Conservation (phyloP, 2,329 filamentous ascomycete species). For the Neopestalotiopsis sp. region DNA sequence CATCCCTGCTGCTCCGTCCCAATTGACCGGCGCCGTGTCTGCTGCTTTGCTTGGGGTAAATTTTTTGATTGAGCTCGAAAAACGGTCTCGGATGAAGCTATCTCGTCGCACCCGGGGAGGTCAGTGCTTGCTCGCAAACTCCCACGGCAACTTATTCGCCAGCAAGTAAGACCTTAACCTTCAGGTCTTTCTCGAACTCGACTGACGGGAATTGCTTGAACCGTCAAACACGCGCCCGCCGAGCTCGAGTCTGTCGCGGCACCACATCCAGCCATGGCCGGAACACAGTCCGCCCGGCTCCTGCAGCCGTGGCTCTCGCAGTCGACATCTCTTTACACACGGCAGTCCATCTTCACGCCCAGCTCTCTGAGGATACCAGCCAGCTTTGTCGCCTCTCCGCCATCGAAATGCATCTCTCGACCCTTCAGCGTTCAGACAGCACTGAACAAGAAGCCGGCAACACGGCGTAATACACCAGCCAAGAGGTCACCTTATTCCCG, state of each 20-base stretch:
- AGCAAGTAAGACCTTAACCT: neutral
- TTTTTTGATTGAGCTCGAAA: slow-evolving; percentile 11
- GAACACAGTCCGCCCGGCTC: slow-evolving; percentile 14
- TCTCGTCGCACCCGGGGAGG: neutral
- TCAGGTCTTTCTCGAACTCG: neutral
- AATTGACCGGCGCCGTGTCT: neutral
- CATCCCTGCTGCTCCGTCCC: neutral
- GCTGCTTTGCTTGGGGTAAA: slow-evolving; percentile 6
- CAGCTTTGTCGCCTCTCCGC: neutral
- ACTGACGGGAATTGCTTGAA: neutral
- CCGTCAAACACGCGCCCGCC: neutral
- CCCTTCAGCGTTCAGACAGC: slow-evolving; percentile 6
- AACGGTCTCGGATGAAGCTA: neutral
- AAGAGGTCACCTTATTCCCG: neutral
- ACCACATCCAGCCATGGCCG: slow-evolving; percentile 14
- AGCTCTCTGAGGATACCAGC: neutral
- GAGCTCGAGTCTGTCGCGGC: neutral
- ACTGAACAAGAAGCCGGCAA: slow-evolving; percentile 12
- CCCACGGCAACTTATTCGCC: neutral
- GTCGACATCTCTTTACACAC: neutral
- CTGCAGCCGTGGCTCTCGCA: slow-evolving; percentile 16
- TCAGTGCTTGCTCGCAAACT: neutral
- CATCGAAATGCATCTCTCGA: neutral
- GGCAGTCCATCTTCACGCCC: neutral
- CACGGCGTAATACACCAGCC: neutral